Percentiles rank a stretch among this genome's conserved stretches.
Conservation (phyloP, 1,284 basidiomycete genomes). For the Ceratobasidium sp. region DNA sequence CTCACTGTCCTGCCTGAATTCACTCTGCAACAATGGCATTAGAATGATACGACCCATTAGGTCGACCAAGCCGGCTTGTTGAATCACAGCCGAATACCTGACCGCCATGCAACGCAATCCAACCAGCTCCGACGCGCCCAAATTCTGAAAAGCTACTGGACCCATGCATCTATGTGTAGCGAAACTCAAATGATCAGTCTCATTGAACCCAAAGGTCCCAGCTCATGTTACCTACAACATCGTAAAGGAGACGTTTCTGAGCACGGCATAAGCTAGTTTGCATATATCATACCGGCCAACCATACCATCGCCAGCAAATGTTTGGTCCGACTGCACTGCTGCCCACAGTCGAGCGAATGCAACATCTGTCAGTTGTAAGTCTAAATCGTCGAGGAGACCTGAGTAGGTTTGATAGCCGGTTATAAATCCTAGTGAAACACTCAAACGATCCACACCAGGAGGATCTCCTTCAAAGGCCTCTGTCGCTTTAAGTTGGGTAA, state of each 20-base stretch:
- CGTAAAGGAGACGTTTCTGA: not conserved
- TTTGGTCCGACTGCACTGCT: too few relatives aligned
- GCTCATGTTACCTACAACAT: not conserved
- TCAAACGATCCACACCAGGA: too few relatives aligned
- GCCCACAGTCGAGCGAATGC: too few relatives aligned
- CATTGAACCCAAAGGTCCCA: not conserved
- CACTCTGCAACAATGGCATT: not conserved
- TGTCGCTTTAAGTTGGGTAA: too few relatives aligned
- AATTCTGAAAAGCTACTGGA: not conserved
- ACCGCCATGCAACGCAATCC: not conserved
- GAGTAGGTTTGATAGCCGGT: too few relatives aligned
- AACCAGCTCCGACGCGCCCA: not conserved
- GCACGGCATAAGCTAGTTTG: not conserved
- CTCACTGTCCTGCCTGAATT: not conserved
- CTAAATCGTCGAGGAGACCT: too few relatives aligned
- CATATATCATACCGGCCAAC: not conserved
- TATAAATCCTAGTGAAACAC: too few relatives aligned
- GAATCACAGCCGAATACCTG: not conserved
- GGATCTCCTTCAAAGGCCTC: too few relatives aligned
- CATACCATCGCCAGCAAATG: too few relatives aligned
- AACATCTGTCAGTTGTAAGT: too few relatives aligned
- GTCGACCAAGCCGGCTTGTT: not conserved
- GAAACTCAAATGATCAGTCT: not conserved
- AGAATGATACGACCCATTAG: not conserved
- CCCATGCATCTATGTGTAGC: not conserved